Percentiles rank a stretch among this genome's conserved stretches.
Evolutionary conservation across 1,284 basidiomycete species (phyloP).

Genomic region (Chalciporus sp.): DNA sequence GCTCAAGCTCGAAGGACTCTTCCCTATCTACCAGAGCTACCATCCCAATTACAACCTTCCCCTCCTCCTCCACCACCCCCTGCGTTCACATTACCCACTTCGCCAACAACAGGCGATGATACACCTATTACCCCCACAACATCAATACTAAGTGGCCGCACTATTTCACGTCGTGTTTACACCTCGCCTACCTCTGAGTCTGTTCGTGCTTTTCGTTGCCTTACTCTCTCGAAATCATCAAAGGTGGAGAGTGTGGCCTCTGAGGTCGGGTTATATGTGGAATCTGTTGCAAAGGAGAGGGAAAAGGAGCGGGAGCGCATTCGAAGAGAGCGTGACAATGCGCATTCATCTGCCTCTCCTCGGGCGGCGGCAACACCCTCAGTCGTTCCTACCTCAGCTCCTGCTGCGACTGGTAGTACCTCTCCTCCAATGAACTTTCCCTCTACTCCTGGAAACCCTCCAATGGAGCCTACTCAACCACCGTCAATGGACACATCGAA

Average conservation of each 20-base stretch:
- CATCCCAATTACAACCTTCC: constrained; percentile 65
- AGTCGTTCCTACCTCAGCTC: constrained; percentile 17
- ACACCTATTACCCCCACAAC: constrained; percentile 2
- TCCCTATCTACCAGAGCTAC: constrained; percentile 61
- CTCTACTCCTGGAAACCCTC: constrained; percentile 21
- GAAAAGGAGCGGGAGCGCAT: constrained; percentile 73
- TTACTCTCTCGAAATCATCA: constrained; percentile 28
- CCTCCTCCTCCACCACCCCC: constrained; percentile 40
- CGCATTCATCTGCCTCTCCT: constrained; percentile 43
- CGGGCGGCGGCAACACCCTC: constrained; percentile 34
- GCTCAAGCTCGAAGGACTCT: constrained; percentile 47
- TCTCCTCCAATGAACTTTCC: constrained; percentile 20
- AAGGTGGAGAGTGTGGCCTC: constrained; percentile 45
- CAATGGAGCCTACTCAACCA: constrained; percentile 12
- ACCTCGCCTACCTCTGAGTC: constrained; percentile 26
- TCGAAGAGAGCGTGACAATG: constrained; percentile 59
- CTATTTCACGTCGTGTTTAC: constrained; percentile 26
- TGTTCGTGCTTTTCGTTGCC: constrained; percentile 25
- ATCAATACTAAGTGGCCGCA: constrained; percentile 17
- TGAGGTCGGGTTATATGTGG: constrained; percentile 68
- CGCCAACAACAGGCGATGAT: constrained; percentile 12
- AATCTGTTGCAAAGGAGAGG: constrained; percentile 68
- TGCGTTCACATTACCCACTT: constrained; percentile 15
- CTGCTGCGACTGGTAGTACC: constrained; percentile 7
- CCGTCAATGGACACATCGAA: constrained; percentile 18